Evolutionary conservation across 208 protist genomes (phyloP).

Genomic region (Leishmania major): DNA sequence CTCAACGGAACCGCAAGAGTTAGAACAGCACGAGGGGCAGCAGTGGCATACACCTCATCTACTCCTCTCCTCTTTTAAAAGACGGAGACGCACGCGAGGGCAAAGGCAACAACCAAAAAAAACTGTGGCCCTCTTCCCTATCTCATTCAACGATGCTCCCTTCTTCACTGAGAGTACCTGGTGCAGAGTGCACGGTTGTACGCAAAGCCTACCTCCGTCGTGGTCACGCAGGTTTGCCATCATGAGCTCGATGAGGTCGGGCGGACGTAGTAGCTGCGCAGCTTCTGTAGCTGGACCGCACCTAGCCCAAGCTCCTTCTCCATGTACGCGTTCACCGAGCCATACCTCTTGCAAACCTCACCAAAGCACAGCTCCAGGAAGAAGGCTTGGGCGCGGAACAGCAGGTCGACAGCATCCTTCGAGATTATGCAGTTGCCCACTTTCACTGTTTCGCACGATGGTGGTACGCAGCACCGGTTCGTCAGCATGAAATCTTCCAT

Average conservation of each 20-base stretch:
- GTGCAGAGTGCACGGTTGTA: background rate
- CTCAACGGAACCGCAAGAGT: background rate
- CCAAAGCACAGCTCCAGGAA: conserved; percentile 36
- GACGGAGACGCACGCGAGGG: background rate
- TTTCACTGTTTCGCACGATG: conserved; percentile 5
- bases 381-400: conserved; percentile 35
- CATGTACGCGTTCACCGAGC: conserved; percentile 33
- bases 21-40: background rate
- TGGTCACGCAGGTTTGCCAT: background rate
- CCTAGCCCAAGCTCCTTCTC: conserved; percentile 41
- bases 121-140: background rate
- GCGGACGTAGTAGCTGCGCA: conserved; percentile 32
- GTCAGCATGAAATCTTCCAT: conserved; percentile 49
- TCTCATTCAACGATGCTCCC: too few relatives aligned
- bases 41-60: background rate
- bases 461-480: conserved; percentile 30
- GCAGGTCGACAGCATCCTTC: conserved; percentile 30
- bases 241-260: conserved; percentile 1
- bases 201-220: background rate
- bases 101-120: background rate
- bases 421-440: conserved; percentile 16
- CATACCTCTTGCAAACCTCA: conserved; percentile 30
- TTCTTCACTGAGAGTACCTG: background rate
- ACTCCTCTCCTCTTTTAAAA: background rate
- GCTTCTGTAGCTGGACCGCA: conserved; percentile 15